Percentiles rank a stretch among this genome's conserved stretches.
Evolutionary conservation across 2,329 filamentous ascomycete genomes (phyloP).

Genomic region (Diaporthe amygdali): DNA sequence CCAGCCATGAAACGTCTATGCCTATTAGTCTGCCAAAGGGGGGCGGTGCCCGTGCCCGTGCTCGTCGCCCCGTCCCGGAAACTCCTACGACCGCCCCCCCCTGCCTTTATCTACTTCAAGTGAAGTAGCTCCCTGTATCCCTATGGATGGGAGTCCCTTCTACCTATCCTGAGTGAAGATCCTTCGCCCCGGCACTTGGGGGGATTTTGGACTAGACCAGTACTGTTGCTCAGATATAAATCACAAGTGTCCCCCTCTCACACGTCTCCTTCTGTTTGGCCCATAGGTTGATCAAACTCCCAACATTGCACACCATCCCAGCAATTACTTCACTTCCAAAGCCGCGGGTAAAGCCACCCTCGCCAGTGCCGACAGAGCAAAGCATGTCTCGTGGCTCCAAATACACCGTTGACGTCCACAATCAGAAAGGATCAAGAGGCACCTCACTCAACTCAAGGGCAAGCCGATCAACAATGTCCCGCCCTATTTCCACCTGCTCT

Average conservation of each 20-base stretch:
- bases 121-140: background rate
- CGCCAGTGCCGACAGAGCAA: background rate
- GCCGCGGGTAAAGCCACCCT: background rate
- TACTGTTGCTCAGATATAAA: background rate
- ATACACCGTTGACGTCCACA: constrained; percentile 17
- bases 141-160: background rate
- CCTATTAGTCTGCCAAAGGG: constrained; percentile 6
- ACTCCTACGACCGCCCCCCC: background rate
- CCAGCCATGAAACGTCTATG: constrained; percentile 6
- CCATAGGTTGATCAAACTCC: background rate
- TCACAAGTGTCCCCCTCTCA: background rate
- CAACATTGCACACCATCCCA: background rate
- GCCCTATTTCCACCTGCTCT: background rate
- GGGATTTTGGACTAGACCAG: background rate
- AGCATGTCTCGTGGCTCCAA: constrained; percentile 18
- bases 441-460: constrained; percentile 18
- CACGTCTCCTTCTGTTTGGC: background rate
- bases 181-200: background rate
- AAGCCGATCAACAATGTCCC: constrained; percentile 8
- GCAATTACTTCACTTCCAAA: background rate
- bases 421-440: background rate
- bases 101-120: background rate
- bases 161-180: background rate
- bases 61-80: constrained; percentile 3
- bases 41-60: constrained; percentile 3